These are phyloP conservation scores for Colletotrichum siamense DNA, from an alignment of 2,329 filamentous ascomycete genomes.

Conservation along the genomic window DNA sequence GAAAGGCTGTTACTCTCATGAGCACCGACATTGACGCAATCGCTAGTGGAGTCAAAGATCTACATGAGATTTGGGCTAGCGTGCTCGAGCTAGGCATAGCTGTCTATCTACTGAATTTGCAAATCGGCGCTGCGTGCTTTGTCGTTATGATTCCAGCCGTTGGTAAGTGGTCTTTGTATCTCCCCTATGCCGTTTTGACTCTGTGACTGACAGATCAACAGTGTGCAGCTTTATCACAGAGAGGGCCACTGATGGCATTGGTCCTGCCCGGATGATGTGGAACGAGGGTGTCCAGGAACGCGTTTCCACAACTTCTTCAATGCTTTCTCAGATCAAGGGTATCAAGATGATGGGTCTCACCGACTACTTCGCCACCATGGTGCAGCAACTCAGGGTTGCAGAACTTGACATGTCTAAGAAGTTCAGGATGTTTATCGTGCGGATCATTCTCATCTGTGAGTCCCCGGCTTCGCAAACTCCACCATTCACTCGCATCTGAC, in stretches of 20 bases:
- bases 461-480: neutral
- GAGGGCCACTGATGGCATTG: neutral
- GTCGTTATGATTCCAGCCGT: conserved; percentile 43
- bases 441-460: conserved; percentile 21
- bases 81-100: conserved; percentile 23
- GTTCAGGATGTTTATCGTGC: conserved; percentile 23
- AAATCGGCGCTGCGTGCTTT: conserved; percentile 24
- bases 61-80: conserved; percentile 26
- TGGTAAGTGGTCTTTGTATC: conserved; percentile 27
- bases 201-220: neutral
- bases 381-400: conserved; percentile 38
- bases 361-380: conserved; percentile 30
- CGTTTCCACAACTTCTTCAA: conserved; percentile 31
- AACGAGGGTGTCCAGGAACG: conserved; percentile 34
- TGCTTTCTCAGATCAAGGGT: conserved; percentile 37
- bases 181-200: neutral
- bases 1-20: conserved; percentile 21
- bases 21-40: conserved; percentile 23
- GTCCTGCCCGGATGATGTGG: conserved; percentile 27
- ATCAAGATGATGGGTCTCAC: conserved; percentile 41
- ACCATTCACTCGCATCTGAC: conserved; percentile 14
- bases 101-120: conserved; percentile 20
- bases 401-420: conserved; percentile 42
- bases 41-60: conserved; percentile 8
- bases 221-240: neutral